phyloP scores from a whole-genome alignment of 192 early-diverging fungal species.

The Backusella tuberculispora region DNA sequence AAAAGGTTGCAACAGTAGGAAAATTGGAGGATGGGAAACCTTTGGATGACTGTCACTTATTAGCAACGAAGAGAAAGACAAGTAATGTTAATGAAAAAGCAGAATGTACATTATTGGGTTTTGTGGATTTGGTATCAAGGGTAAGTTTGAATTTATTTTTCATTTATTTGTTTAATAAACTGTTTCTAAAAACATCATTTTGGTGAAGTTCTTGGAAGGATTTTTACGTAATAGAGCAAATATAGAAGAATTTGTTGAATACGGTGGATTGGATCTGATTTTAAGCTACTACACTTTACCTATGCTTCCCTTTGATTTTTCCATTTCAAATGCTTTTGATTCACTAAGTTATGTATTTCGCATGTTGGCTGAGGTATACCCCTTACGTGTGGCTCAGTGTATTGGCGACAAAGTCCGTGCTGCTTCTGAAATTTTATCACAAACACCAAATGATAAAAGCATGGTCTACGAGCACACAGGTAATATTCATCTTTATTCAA shows the following conservation, averaged over 20 bases:
- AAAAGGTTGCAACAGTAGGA: slow-evolving; percentile 66
- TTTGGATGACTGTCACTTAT: slow-evolving; percentile 43
- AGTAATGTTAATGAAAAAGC: slow-evolving; percentile 51
- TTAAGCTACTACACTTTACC: slow-evolving; percentile 69
- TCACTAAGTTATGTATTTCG: slow-evolving; percentile 74
- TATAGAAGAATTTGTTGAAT: slow-evolving; percentile 73
- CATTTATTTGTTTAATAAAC: not conserved
- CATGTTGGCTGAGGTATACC: slow-evolving; percentile 65
- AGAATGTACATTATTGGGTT: slow-evolving; percentile 52
- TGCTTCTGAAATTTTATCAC: slow-evolving; percentile 44
- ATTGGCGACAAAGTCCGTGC: slow-evolving; percentile 57
- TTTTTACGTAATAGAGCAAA: slow-evolving; percentile 78
- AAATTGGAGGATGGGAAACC: slow-evolving; percentile 29
- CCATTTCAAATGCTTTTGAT: slow-evolving; percentile 60
- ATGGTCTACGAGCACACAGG: slow-evolving; percentile 2
- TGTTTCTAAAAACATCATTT: not conserved
- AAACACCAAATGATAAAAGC: slow-evolving; percentile 32
- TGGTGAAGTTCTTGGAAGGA: slow-evolving; percentile 72
- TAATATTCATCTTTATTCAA: not conserved
- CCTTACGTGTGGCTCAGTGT: slow-evolving; percentile 51
- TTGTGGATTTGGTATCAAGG: slow-evolving; percentile 67
- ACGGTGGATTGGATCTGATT: slow-evolving; percentile 62
- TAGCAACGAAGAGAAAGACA: slow-evolving; percentile 12
- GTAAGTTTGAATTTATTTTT: slow-evolving; percentile 46
- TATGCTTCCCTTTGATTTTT: slow-evolving; percentile 75